Evolutionary conservation across 768 basidiomycete species (phyloP), one percentile per base, ranked within the genome.

Genomic region (Russula sp.): DNA sequence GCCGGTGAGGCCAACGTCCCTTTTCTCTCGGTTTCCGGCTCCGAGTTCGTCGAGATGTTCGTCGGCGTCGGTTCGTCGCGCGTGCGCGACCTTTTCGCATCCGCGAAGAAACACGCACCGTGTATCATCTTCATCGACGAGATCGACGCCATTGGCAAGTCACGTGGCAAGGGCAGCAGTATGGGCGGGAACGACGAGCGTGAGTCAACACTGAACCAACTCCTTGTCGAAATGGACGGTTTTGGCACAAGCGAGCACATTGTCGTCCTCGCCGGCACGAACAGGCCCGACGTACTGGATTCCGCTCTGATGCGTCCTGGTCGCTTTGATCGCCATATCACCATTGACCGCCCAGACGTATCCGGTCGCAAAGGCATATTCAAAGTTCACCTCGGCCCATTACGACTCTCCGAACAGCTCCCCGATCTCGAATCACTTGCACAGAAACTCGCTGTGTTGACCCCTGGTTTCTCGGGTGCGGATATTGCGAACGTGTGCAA

Each of bases 31-130:
- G 97, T 98, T 47, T 98, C 96, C 52, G 97, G 97, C 55, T 98
- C 96, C 48, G 97, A 99, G 73, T 98, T 99, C 73, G 94, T 99
- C 64, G 97, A 99, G 77, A 98, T 98, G 95, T 99, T 98, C 72
- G 97, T 99, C 69, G 97, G 97, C 75, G 97, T 98, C 56, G 97
- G 97, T 62, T 94, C 97, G 2, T 95, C 94, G 4, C 86, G 97
- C 66, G 97, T 99, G 11, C 87, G 97, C 53, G 97, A 99, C 76
- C 85, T 99, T 48, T 99, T 99, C 74, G 90, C 94, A 39, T 94
- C 90, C 4, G 97, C 97, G 52, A 94, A 91, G 83, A 98, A 98
- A 80, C 85, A 97, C 72, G 94, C 97, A 0, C 97, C 97, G 0
- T 95, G 93, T 72, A 99, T 99, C 80, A 91, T 99, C 73, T 99